Percentiles rank a stretch among this genome's conserved stretches.
Conservation (phyloP, 2,329 filamentous ascomycete species). For the Fusarium fracticaudum region DNA sequence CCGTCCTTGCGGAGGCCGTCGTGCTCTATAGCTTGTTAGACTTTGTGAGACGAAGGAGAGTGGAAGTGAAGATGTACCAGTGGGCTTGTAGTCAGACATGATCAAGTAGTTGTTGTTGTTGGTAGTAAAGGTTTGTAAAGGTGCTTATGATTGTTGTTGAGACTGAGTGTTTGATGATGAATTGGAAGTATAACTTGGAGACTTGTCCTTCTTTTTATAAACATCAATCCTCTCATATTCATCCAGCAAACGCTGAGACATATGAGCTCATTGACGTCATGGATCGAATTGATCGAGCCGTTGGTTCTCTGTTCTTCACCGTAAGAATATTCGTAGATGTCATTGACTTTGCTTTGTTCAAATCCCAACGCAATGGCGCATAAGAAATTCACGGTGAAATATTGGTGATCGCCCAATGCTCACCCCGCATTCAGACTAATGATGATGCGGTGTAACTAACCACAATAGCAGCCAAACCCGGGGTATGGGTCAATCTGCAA, state of each 20-base stretch:
- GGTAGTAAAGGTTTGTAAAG: neutral
- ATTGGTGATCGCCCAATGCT: neutral
- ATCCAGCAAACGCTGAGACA: neutral
- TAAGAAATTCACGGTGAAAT: neutral
- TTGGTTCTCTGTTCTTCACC: neutral
- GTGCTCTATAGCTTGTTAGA: slow-evolving; percentile 18
- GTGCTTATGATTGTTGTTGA: neutral
- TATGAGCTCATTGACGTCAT: slow-evolving; percentile 8
- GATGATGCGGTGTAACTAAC: neutral
- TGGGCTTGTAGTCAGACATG: slow-evolving; percentile 31
- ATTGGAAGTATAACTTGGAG: neutral
- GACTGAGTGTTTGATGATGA: neutral
- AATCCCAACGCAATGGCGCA: neutral
- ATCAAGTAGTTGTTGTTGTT: neutral
- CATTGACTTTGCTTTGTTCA: slow-evolving; percentile 21
- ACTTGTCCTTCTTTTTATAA: neutral
- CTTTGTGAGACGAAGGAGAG: fast-evolving
- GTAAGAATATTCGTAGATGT: neutral
- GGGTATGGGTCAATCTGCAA: neutral
- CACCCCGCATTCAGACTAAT: neutral
- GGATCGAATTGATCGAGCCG: neutral
- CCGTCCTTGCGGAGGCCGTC: slow-evolving; percentile 38
- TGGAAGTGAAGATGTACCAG: neutral
- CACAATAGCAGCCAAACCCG: neutral
- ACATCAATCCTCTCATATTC: neutral